phyloP scores from a whole-genome alignment of 164 flowering plant species.

The Tinospora cordifolia region DNA sequence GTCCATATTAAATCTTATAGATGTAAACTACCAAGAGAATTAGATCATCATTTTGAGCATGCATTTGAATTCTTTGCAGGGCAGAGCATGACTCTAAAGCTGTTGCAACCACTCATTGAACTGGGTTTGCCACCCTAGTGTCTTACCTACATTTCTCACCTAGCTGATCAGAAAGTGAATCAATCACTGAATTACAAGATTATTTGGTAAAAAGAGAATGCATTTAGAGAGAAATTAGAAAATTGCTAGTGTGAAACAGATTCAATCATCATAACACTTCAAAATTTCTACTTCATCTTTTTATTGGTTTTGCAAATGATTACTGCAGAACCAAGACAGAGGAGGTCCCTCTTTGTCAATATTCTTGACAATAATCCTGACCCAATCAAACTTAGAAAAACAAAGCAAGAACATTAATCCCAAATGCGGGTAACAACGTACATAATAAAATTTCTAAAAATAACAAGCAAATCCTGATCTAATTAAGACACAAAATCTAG shows the following conservation, averaged over 20 bases:
- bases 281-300: slow-evolving; percentile 1
- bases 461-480: neutral
- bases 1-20: neutral
- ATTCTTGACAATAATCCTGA: neutral
- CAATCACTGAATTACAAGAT: neutral
- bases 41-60: no score
- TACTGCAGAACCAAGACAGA: neutral
- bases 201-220: neutral
- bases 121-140: neutral
- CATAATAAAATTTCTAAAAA: neutral
- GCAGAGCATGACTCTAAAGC: no score
- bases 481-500: neutral
- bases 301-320: slow-evolving; percentile 5
- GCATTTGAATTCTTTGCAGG: no score
- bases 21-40: neutral
- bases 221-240: neutral
- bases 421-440: slow-evolving; percentile 7
- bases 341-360: neutral
- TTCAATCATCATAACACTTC: neutral
- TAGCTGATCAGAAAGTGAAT: neutral
- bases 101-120: neutral
- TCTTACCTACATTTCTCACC: neutral
- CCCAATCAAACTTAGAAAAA: neutral
- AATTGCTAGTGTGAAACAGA: neutral
- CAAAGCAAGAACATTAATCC: slow-evolving; percentile 1